Base-by-base conservation (phyloP, 2,329 filamentous ascomycete species). In the Fusarium sp. region DNA sequence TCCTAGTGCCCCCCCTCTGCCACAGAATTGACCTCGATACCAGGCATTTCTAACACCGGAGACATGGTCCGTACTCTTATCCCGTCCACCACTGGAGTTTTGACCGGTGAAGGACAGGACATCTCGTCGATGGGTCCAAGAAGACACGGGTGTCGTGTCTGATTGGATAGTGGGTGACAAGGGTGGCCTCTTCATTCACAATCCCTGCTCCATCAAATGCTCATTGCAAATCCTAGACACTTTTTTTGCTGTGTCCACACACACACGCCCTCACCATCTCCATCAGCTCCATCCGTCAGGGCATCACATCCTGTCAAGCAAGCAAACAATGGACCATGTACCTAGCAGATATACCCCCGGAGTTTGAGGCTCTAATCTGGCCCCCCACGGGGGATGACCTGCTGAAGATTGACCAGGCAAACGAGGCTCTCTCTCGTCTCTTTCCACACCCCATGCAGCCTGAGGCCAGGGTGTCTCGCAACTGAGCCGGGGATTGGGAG, bases 51-150 rank as follows among this genome's bases (percentile, higher is more conserved):
- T 45, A 27, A 61, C 39, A 45, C 39, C 58, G 58, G 58, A 30
- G 58, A 43, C 18, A 30, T 45, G 58, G n/a, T 43, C 39, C 39
- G 58, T 11, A 34, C 58, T 52, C 48, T 52, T 27, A 30, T 30
- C 25, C 48, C 25, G 43, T 18, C n/a, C 25, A 59, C 34, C 35
- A 65, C 58, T 35, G 64, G 66, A 41, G 74, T 7, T 50, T 70
- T n/a, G 34, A 64, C 69, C 72, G 72, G 72, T 45, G 69, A 75
- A 64, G 11, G 27, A 13, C 61, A 70, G 69, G 63, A 73, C 27
- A 66, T 62, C 56, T 48, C 41, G 32, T 62, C 25, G 65, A 50
- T 74, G 72, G 72, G 52, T 67, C 62, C 48, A 34, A 14, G n/a
- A 30, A 27, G 16, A 32, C 62, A 43, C 32, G 2, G 57, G 4